Conservation (phyloP, 768 basidiomycete species). For the Pleurotus ostreatus region DNA sequence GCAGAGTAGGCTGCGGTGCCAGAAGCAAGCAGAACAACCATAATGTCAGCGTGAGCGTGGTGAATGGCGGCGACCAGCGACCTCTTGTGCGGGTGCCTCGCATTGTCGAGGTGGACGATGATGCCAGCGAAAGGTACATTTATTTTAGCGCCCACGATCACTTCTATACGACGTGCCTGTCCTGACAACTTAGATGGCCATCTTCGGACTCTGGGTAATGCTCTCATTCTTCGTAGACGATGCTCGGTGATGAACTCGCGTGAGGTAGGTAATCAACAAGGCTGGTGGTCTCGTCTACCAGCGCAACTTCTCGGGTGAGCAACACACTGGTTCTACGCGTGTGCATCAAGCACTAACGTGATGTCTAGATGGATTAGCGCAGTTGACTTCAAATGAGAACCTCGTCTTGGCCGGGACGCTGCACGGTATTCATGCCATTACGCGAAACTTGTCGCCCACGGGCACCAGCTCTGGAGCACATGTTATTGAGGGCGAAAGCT, state of each 20-base stretch:
- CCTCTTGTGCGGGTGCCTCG: neutral
- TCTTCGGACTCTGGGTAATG: constrained; percentile 77
- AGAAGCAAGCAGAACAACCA: constrained; percentile 1
- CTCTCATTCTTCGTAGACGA: constrained; percentile 3
- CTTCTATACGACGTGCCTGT: neutral
- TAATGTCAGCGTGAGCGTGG: neutral
- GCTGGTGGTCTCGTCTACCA: constrained; percentile 96
- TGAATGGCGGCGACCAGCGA: neutral
- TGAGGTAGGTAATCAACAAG: constrained; percentile 87
- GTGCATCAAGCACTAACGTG: constrained; percentile 2
- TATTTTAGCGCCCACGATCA: neutral
- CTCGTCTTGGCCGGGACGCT: constrained; percentile 94
- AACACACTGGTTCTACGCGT: neutral
- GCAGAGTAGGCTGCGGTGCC: neutral
- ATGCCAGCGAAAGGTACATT: too few relatives aligned
- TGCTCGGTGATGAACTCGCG: constrained; percentile 1
- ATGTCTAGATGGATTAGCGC: constrained; percentile 79
- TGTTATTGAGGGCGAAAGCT: constrained; percentile 93
- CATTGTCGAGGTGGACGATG: neutral
- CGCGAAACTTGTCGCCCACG: constrained; percentile 81
- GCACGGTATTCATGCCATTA: constrained; percentile 99
- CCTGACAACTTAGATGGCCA: constrained; percentile 48
- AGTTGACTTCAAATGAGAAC: constrained; percentile 89
- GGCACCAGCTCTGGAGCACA: constrained; percentile 84
- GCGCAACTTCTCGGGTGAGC: constrained; percentile 81